phyloP scores from a whole-genome alignment of 441 rosid species.

The Erysimum cheiri region DNA sequence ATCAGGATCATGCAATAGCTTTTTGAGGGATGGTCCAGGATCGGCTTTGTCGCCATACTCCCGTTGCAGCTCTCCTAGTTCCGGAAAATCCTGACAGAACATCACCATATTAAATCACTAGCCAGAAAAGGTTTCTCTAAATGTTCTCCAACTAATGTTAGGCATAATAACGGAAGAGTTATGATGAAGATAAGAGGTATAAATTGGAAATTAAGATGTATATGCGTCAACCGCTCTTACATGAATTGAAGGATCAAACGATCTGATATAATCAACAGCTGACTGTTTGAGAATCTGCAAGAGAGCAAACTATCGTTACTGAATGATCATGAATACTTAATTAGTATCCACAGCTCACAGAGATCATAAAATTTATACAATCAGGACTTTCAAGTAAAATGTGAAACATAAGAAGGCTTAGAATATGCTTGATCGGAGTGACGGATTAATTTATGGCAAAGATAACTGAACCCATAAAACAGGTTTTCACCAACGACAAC shows the following conservation, averaged over 20 bases:
- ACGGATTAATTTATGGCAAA: slow-evolving; percentile 3
- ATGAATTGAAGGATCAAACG: slow-evolving; percentile 76
- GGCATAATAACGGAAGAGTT: slow-evolving; percentile 5
- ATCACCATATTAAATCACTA: slow-evolving; percentile 34
- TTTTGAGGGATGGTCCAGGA: slow-evolving; percentile 62
- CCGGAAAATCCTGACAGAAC: slow-evolving; percentile 68
- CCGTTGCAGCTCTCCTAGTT: slow-evolving; percentile 72
- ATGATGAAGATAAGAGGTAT: slow-evolving; percentile 10
- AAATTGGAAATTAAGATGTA: slow-evolving; percentile 9
- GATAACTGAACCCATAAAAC: slow-evolving; percentile 13
- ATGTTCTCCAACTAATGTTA: slow-evolving; percentile 19
- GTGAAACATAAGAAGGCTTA: slow-evolving; percentile 16
- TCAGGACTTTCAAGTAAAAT: not conserved
- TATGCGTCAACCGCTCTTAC: slow-evolving; percentile 56
- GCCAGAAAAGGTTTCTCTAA: not conserved
- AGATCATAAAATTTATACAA: slow-evolving; percentile 11
- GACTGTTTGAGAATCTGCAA: slow-evolving; percentile 85
- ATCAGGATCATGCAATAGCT: slow-evolving; percentile 82
- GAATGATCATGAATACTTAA: slow-evolving; percentile 3
- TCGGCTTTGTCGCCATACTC: slow-evolving; percentile 61
- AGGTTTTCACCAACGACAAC: not conserved
- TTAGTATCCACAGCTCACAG: slow-evolving; percentile 17
- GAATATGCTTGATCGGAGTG: slow-evolving; percentile 14
- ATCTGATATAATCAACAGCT: slow-evolving; percentile 66
- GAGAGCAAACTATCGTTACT: slow-evolving; percentile 32